These are phyloP conservation scores for Torulaspora indica DNA, from an alignment of 805 yeast genomes.

Conservation along the genomic window DNA sequence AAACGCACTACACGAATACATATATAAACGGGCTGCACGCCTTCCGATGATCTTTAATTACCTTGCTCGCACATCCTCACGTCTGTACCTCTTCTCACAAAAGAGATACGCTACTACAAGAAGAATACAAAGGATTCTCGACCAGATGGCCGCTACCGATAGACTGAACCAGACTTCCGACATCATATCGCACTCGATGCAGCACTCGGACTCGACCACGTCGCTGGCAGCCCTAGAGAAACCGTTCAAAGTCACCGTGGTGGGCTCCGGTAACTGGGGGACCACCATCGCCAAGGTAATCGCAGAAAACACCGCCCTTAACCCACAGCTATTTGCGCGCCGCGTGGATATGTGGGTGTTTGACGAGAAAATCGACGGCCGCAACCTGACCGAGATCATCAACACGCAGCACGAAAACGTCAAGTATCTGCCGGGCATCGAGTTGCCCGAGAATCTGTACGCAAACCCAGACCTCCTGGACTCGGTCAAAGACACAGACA, in stretches of 20 bases:
- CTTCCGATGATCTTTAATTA: not conserved
- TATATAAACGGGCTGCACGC: not conserved
- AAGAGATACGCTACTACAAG: not conserved
- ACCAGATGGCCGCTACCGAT: slow-evolving; percentile 30
- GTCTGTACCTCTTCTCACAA: not conserved
- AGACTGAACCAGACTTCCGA: slow-evolving; percentile 33
- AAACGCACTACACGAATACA: too few relatives aligned
- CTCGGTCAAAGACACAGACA: slow-evolving; percentile 76
- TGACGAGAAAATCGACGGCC: slow-evolving; percentile 76
- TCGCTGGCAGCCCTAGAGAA: slow-evolving; percentile 20
- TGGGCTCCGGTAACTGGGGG: slow-evolving; percentile 99
- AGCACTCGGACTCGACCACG: slow-evolving; percentile 17
- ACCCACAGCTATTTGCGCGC: slow-evolving; percentile 65
- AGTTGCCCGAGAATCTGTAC: slow-evolving; percentile 75
- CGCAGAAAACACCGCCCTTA: slow-evolving; percentile 75
- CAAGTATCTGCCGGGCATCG: slow-evolving; percentile 84
- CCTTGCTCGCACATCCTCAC: not conserved
- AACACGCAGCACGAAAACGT: slow-evolving; percentile 90
- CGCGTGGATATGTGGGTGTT: slow-evolving; percentile 95
- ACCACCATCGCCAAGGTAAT: slow-evolving; percentile 94
- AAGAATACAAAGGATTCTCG: not conserved
- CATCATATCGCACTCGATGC: slow-evolving; percentile 26
- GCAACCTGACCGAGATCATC: slow-evolving; percentile 82
- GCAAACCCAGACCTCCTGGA: slow-evolving; percentile 82
- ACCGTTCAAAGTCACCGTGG: slow-evolving; percentile 60